These are phyloP conservation scores for Calocybe gangraenosa DNA, from an alignment of 768 basidiomycete genomes.

Conservation along the genomic window DNA sequence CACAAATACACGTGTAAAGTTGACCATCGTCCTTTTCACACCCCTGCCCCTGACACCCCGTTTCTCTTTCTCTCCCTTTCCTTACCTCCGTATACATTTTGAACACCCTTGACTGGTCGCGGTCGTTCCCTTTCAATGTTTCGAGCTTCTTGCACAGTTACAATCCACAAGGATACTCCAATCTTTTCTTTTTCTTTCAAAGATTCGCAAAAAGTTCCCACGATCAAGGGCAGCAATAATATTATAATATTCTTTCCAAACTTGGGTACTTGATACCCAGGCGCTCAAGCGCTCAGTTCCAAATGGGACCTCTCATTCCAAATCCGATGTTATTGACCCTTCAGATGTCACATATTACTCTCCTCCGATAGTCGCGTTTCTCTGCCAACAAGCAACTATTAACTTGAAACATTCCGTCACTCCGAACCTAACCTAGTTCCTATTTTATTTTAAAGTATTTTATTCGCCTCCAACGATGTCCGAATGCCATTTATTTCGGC, in stretches of 20 bases:
- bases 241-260: background rate
- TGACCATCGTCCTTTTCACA: constrained; percentile 49
- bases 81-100: no score
- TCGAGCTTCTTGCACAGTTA: no score
- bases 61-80: constrained; percentile 4
- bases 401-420: constrained; percentile 5
- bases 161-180: no score
- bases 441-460: background rate
- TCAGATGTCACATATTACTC: background rate
- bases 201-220: constrained; percentile 5
- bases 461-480: no score
- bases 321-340: background rate
- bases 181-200: no score
- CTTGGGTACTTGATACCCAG: background rate
- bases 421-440: background rate
- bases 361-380: constrained; percentile 11
- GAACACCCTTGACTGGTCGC: no score
- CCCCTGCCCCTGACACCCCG: constrained; percentile 23
- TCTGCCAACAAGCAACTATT: constrained; percentile 12
- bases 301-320: background rate
- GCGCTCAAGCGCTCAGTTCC: background rate
- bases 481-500: no score
- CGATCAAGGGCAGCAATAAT: constrained; percentile 2
- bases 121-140: no score
- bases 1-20: constrained; percentile 71